These are phyloP conservation scores for Fomitopsis serialis DNA, from an alignment of 768 basidiomycete genomes.

Conservation along the genomic window DNA sequence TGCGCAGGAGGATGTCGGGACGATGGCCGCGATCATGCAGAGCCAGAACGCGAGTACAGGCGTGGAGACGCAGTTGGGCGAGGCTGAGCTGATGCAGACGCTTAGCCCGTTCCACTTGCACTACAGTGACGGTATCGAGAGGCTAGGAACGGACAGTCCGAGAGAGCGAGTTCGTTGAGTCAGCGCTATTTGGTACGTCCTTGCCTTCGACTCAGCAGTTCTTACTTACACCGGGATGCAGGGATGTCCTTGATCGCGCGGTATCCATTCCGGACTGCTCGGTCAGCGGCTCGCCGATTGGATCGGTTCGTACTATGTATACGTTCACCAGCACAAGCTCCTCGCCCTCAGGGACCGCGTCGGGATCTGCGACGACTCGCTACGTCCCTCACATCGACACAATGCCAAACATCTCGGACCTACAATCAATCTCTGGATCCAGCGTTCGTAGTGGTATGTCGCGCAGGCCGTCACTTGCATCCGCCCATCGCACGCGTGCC, in stretches of 20 bases:
- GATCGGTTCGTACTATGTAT: conserved; percentile 65
- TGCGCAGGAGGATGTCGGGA: conserved; percentile 83
- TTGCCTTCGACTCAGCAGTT: conserved; percentile 2
- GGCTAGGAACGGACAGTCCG: conserved; percentile 84
- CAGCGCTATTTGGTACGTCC: conserved; percentile 75
- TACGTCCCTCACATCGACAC: conserved; percentile 74
- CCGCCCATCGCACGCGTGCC: conserved; percentile 59
- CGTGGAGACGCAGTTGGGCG: conserved; percentile 34
- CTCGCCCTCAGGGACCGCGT: conserved; percentile 28
- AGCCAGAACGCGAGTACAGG: conserved; percentile 34
- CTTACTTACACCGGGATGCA: conserved; percentile 23
- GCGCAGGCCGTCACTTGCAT: conserved; percentile 42
- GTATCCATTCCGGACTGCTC: conserved; percentile 44
- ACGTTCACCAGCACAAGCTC: conserved; percentile 45
- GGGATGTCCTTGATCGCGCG: conserved; percentile 76
- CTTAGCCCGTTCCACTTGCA: conserved; percentile 89
- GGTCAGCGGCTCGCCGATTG: conserved; percentile 43
- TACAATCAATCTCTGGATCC: conserved; percentile 42
- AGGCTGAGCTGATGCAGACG: conserved; percentile 50
- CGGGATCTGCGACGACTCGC: conserved; percentile 65
- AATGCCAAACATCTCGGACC: conserved; percentile 67
- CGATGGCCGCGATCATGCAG: conserved; percentile 69
- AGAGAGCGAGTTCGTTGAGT: conserved; percentile 89
- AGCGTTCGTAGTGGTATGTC: conserved; percentile 33
- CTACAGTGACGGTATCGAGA: conserved; percentile 85